phyloP scores from a whole-genome alignment of 345 rosid species.

The Lumnitzera racemosa region DNA sequence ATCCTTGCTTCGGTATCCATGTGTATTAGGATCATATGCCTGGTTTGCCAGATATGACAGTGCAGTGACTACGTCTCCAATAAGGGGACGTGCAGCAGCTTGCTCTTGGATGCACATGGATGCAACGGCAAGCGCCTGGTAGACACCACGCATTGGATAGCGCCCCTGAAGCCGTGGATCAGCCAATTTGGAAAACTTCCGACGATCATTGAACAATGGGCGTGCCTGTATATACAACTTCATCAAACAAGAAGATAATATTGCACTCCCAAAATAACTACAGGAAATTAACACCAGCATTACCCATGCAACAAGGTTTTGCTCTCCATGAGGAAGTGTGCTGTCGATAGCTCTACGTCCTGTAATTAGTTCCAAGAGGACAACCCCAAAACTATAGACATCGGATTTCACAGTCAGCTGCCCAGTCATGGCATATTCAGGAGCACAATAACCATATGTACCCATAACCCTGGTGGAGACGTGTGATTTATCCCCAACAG shows the following conservation, averaged over 20 bases:
- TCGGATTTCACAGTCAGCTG: constrained; percentile 94
- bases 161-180: constrained; percentile 78
- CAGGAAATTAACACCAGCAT: constrained; percentile 4
- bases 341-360: constrained; percentile 93
- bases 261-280: not conserved
- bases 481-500: constrained; percentile 94
- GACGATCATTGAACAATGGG: constrained; percentile 74
- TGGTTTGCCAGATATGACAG: constrained; percentile 91
- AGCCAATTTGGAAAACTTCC: constrained; percentile 68
- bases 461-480: constrained; percentile 99
- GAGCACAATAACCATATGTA: constrained; percentile 98
- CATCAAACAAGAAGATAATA: not conserved
- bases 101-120: constrained; percentile 98
- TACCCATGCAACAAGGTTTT: constrained; percentile 96
- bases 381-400: constrained; percentile 94
- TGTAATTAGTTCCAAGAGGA: constrained; percentile 86
- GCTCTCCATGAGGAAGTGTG: constrained; percentile 84
- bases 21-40: constrained; percentile 50
- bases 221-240: constrained; percentile 52
- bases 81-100: constrained; percentile 95
- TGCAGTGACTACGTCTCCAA: constrained; percentile 88
- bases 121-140: constrained; percentile 94
- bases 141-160: constrained; percentile 81
- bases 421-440: constrained; percentile 99
- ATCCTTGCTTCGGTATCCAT: constrained; percentile 39